Base-by-base conservation (phyloP, 306 rosid species). In the Vigna hirtella region DNA sequence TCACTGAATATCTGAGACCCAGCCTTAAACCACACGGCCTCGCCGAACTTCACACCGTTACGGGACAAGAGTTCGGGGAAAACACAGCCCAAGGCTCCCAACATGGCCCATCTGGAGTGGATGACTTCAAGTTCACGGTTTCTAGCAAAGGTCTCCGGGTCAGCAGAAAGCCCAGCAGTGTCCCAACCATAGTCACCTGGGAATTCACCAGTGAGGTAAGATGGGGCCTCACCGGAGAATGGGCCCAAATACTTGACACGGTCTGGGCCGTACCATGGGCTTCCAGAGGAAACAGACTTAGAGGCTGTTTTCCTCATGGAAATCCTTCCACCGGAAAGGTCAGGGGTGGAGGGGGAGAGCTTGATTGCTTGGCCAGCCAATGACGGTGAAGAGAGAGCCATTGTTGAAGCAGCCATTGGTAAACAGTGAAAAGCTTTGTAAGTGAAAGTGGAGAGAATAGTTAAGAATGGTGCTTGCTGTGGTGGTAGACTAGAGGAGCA, bases 331-430 rank as follows among this genome's bases (percentile, higher is more conserved):
- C 50, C 5, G 7, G 7, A 15, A 49, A 49, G 2, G 17, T 49
- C 53, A 49, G 53, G 53, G 18, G 53, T 49, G 53, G 53, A 49
- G 18, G 53, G 53, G 8, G 53, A 15, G 5, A 49, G 53, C 53
- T 42, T 42, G 47, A 42, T 42, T 9, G 47, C 47, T 42, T 42
- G 47, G 47, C 47, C 47, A 9, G 47, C 81, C 70, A 77, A 53
- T n/a, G 81, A 66, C 16, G 81, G 17, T 3, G 81, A 77, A n/a
- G 81, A 77, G 36, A 77, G 74, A 26, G 81, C 81, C 81, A 77
- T 77, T 53, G 74, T n/a, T 16, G 8, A 57, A 42, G 47, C 47
- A 42, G 47, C 47, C 47, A 42, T 26, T 58, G 65, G 5, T 7
- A 22, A 24, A 2, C 12, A 48, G 48, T 43, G 45, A 24, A 26